Percentiles rank a stretch among this genome's conserved stretches.
Evolutionary conservation across 805 yeast genomes (phyloP).

Genomic region (Wickerhamomyces mucosus): DNA sequence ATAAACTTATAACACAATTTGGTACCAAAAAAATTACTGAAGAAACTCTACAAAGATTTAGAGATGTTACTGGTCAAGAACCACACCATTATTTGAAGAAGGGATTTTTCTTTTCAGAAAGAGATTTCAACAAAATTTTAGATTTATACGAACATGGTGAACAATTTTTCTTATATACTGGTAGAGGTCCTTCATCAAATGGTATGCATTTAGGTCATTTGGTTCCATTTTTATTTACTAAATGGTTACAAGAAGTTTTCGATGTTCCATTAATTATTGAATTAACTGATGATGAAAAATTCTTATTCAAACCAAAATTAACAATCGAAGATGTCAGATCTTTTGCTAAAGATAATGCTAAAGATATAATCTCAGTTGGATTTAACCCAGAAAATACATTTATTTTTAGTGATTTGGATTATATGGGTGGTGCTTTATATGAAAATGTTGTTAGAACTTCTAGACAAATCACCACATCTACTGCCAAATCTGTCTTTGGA

Average conservation of each 20-base stretch:
- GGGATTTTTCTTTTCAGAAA: conserved; percentile 87
- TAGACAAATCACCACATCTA: conserved; percentile 92
- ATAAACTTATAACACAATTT: conserved; percentile 74
- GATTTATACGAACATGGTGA: conserved; percentile 91
- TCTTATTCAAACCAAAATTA: conserved; percentile 83
- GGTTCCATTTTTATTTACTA: conserved; percentile 91
- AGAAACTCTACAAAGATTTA: conserved; percentile 70
- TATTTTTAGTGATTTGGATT: conserved; percentile 84
- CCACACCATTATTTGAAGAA: conserved; percentile 88
- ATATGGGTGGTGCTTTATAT: conserved; percentile 90
- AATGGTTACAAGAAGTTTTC: conserved; percentile 97
- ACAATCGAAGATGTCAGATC: conserved; percentile 81
- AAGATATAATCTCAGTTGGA: conserved; percentile 89
- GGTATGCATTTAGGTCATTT: conserved; percentile 96
- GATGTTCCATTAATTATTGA: conserved; percentile 93
- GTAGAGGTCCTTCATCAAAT: conserved; percentile 93
- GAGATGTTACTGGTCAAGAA: conserved; percentile 72
- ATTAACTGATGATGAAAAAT: conserved; percentile 94
- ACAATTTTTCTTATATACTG: conserved; percentile 92
- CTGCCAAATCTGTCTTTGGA: conserved; percentile 95
- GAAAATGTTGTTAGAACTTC: conserved; percentile 90
- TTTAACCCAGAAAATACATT: conserved; percentile 93
- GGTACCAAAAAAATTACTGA: conserved; percentile 69
- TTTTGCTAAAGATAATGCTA: conserved; percentile 76
- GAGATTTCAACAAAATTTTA: conserved; percentile 71